phyloP scores from a whole-genome alignment of 1,284 basidiomycete genomes.

The Cryptococcus maquisensis region DNA sequence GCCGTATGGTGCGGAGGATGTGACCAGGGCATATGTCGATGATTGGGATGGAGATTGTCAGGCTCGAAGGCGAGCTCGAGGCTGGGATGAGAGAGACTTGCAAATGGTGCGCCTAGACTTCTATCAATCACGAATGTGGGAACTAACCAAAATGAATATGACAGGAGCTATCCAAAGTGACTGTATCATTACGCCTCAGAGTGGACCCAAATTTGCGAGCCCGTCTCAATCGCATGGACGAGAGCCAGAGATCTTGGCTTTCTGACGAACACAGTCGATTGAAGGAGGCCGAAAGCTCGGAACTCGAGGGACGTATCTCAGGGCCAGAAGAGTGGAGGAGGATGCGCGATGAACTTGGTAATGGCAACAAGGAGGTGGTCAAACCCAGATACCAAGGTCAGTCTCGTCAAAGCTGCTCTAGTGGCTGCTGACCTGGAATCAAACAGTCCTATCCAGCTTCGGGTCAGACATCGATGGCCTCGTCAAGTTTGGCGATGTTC shows the following conservation, averaged over 20 bases:
- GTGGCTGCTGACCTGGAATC: background rate
- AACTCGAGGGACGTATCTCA: conserved; percentile 42
- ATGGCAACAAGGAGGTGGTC: background rate
- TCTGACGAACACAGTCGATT: conserved; percentile 28
- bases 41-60: conserved; percentile 38
- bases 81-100: conserved; percentile 38
- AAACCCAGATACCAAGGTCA: conserved; percentile 16
- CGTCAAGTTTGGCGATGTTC: conserved; percentile 19
- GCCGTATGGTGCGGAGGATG: conserved; percentile 48
- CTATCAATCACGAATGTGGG: background rate
- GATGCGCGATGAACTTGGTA: conserved; percentile 46
- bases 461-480: conserved; percentile 3
- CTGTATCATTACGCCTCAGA: too few relatives aligned
- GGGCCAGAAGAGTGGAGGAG: conserved; percentile 51
- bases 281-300: conserved; percentile 26
- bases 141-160: too few relatives aligned
- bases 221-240: too few relatives aligned
- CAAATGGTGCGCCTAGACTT: conserved; percentile 27
- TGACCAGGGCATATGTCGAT: conserved; percentile 49
- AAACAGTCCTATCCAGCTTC: conserved; percentile 1
- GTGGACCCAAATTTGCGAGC: too few relatives aligned
- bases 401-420: background rate
- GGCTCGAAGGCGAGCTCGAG: conserved; percentile 21
- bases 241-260: too few relatives aligned
- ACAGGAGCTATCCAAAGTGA: too few relatives aligned